Conservation (phyloP, 1,284 basidiomycete species). For the Malassezia brasiliensis region DNA sequence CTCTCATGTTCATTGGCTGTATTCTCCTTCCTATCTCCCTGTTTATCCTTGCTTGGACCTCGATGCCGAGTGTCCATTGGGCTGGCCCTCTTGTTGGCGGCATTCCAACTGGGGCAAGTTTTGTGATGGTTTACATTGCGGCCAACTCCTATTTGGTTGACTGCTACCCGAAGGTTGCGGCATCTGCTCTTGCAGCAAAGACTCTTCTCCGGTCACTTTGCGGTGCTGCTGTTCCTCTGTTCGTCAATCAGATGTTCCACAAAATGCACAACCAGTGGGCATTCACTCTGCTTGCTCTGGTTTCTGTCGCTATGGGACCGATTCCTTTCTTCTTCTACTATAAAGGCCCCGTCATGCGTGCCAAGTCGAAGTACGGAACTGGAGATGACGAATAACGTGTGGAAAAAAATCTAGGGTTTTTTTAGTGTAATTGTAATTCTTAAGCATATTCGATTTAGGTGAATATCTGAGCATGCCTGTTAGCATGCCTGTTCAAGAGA, state of each 20-base stretch:
- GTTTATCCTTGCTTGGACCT: slow-evolving; percentile 48
- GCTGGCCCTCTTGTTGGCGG: slow-evolving; percentile 52
- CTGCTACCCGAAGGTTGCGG: background rate
- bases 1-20: slow-evolving; percentile 36
- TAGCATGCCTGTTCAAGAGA: no score
- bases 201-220: slow-evolving; percentile 60
- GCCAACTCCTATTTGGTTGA: background rate
- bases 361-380: slow-evolving; percentile 49
- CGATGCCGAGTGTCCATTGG: slow-evolving; percentile 43
- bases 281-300: slow-evolving; percentile 62
- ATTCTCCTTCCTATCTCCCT: slow-evolving; percentile 48
- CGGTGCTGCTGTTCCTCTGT: slow-evolving; percentile 55
- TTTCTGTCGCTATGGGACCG: slow-evolving; percentile 61
- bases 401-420: no score
- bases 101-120: slow-evolving; percentile 47
- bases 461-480: no score
- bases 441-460: no score
- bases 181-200: slow-evolving; percentile 56
- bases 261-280: slow-evolving; percentile 63
- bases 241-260: slow-evolving; percentile 53
- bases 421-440: no score
- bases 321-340: slow-evolving; percentile 55
- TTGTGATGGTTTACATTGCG: background rate
- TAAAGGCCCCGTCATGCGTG: slow-evolving; percentile 51
- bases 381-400: slow-evolving; percentile 23